Percentiles rank a stretch among this genome's conserved stretches.
Evolutionary conservation across 1,139 yeast genomes (phyloP).

Genomic region (Kluyveromyces sp.): DNA sequence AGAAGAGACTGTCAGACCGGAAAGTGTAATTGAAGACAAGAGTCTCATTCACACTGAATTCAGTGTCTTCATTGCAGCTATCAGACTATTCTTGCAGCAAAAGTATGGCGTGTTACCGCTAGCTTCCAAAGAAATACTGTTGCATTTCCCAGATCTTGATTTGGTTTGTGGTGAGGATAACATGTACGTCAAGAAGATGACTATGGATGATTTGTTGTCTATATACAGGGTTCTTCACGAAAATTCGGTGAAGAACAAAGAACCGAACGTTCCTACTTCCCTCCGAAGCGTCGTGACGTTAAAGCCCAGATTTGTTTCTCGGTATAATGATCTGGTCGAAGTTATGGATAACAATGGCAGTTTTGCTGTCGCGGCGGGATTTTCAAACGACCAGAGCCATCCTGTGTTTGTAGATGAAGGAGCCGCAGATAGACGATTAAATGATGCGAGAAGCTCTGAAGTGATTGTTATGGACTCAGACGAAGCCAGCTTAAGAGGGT

Average conservation of each 20-base stretch:
- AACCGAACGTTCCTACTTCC: constrained; percentile 18
- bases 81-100: constrained; percentile 24
- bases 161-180: constrained; percentile 30
- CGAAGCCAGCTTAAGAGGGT: constrained; percentile 8
- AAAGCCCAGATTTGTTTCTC: constrained; percentile 29
- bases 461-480: constrained; percentile 19
- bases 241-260: constrained; percentile 22
- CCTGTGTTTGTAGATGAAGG: constrained; percentile 30
- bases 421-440: constrained; percentile 5
- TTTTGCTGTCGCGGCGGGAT: constrained; percentile 26
- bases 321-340: constrained; percentile 32
- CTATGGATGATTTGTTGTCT: constrained; percentile 29
- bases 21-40: constrained; percentile 20
- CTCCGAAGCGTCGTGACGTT: constrained; percentile 19
- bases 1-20: constrained; percentile 9
- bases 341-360: constrained; percentile 30
- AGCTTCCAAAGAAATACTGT: constrained; percentile 24
- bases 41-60: constrained; percentile 19
- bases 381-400: constrained; percentile 27
- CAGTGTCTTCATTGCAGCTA: constrained; percentile 20
- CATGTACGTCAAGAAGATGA: constrained; percentile 26
- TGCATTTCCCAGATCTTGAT: constrained; percentile 26
- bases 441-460: constrained; percentile 8
- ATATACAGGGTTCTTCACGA: constrained; percentile 26
- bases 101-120: constrained; percentile 23